Evolutionary conservation across 164 flowering plant genomes (phyloP), one percentile per base, ranked within the genome.

Genomic region (Macadamia integrifolia): DNA sequence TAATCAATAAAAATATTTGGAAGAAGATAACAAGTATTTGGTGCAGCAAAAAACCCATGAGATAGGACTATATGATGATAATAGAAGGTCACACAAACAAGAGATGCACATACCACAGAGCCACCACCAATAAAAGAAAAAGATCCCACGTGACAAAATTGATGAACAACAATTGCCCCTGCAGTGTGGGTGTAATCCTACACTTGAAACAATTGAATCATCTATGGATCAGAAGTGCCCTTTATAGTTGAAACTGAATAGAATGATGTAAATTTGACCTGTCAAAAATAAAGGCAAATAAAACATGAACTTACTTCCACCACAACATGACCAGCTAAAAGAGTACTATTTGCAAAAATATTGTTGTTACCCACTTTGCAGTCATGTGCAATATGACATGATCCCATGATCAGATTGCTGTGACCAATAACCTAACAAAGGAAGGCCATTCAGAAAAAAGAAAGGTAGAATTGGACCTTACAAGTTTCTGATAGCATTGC

Each of bases 321-420:
- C 52, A 80, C 81, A 43, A 94, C 93, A 83, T 92, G 97, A 9
- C 99, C 98, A 7, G 93, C 99, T 67, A 94, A 70, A 77, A 94
- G 96, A 58, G 97, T 92, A 72, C 76, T 87, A 71, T 92, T 92
- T 43, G 97, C 97, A 78, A 94, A 83, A 77, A 94, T 90, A 73
- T 85, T 92, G 78, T 78, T 80, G 82, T 77, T 79, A 1, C 99
- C 96, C 69, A 94, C 81, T 82, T 86, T 92, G 88, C 97, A 94
- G 77, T 94, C 99, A 80, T 94, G 99, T 46, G 99, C 99, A 69
- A 92, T 81, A 80, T 92, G 99, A 76, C 99, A 88, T 62, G 93
- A 87, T 3, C 99, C 97, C 99, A 94, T 94, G 44, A 94, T 88
- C 65, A 94, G 92, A 85, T 94, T 90, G 78, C 80, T 83, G 72